phyloP scores from a whole-genome alignment of 352 stramenopile species.

The Pelagophyceae sp. region DNA sequence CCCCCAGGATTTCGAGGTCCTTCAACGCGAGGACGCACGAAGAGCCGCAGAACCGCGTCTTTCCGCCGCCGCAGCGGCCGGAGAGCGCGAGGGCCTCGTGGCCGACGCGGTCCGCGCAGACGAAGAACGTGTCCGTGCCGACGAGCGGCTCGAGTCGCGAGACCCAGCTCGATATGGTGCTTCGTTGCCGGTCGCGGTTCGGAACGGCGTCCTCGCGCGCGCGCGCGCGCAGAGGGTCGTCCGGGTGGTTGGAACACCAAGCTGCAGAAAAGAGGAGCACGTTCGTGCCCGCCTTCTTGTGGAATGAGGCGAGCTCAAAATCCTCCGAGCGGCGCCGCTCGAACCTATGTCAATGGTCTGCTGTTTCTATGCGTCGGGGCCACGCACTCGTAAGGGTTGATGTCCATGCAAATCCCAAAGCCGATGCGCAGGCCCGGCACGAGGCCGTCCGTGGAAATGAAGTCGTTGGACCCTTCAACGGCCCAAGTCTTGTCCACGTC shows the following conservation, averaged over 20 bases:
- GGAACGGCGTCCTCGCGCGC: not conserved
- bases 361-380: not conserved
- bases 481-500: not conserved
- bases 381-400: not conserved
- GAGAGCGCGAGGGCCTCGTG: not conserved
- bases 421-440: not conserved
- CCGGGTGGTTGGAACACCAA: not conserved
- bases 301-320: not conserved
- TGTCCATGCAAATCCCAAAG: slow-evolving; percentile 2
- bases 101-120: slow-evolving; percentile 4
- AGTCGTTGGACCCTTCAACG: not conserved
- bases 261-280: not conserved
- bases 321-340: too few species aligned
- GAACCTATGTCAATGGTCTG: too few species aligned
- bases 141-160: slow-evolving; percentile 1
- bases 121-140: not conserved
- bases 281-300: not conserved
- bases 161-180: not conserved
- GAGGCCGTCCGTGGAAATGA: not conserved
- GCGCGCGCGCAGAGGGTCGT: not conserved
- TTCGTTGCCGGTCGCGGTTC: not conserved
- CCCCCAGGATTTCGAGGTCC: not conserved
- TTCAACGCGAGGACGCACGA: not conserved
- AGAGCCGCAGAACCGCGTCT: not conserved
- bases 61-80: not conserved